These are phyloP conservation scores for Fusarium tupiense DNA, from an alignment of 2,329 filamentous ascomycete genomes.

Conservation along the genomic window DNA sequence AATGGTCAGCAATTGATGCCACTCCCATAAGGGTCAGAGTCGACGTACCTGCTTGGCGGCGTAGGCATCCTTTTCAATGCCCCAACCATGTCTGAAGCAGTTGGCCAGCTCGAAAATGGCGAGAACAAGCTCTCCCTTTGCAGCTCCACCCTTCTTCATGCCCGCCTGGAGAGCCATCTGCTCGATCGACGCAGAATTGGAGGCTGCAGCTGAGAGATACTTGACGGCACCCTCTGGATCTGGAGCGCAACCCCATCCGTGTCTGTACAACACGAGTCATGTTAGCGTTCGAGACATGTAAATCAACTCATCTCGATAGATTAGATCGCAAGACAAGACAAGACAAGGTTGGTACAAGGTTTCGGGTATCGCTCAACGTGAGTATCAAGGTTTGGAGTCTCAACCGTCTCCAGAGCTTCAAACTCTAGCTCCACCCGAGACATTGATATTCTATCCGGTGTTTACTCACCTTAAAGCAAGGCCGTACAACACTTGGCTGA, in stretches of 20 bases:
- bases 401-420: constrained; percentile 11
- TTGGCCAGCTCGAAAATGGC: constrained; percentile 96
- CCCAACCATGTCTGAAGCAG: constrained; percentile 95
- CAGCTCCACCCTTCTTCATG: constrained; percentile 90
- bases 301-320: background rate
- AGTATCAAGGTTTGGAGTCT: constrained; percentile 17
- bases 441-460: background rate
- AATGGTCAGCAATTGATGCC: constrained; percentile 13
- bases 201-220: constrained; percentile 88
- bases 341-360: background rate
- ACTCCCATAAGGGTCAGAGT: background rate
- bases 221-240: constrained; percentile 78
- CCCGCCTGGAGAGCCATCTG: constrained; percentile 85
- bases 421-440: constrained; percentile 22
- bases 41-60: constrained; percentile 76
- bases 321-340: background rate
- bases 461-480: constrained; percentile 78
- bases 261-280: constrained; percentile 59
- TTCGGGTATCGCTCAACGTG: background rate
- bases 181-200: constrained; percentile 89
- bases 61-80: constrained; percentile 83
- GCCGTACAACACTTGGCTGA: constrained; percentile 95
- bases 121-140: constrained; percentile 94
- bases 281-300: constrained; percentile 30
- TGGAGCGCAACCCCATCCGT: constrained; percentile 89